phyloP scores from a whole-genome alignment of 257 asterid species.

The Anisodus acutangulus region DNA sequence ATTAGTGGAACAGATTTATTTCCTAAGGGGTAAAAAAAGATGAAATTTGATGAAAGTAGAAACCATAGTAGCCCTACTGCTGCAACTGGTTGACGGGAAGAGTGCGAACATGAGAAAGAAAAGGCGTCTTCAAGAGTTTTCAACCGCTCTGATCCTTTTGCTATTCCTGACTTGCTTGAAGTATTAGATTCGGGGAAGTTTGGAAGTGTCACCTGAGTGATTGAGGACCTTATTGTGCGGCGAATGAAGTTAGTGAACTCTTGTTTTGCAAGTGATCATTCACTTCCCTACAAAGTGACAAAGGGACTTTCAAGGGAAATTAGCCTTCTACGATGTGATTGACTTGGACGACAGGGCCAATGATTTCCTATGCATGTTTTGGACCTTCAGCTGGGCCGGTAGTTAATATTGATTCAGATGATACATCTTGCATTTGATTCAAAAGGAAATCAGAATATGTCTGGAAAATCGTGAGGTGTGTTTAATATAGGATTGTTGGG shows the following conservation, averaged over 20 bases:
- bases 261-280: conserved; percentile 48
- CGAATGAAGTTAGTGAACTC: conserved; percentile 47
- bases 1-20: conserved; percentile 47
- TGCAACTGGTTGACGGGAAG: conserved; percentile 59
- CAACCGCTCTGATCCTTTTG: conserved; percentile 59
- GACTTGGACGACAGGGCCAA: conserved; percentile 61
- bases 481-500: conserved; percentile 16
- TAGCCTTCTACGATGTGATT: conserved; percentile 49
- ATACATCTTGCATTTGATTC: conserved; percentile 26
- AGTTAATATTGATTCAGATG: conserved; percentile 81
- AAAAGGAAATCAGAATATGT: not conserved
- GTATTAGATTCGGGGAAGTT: conserved; percentile 64
- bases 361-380: conserved; percentile 48
- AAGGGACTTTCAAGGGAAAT: conserved; percentile 34
- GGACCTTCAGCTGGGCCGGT: conserved; percentile 51
- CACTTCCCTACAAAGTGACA: conserved; percentile 41
- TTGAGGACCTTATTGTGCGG: conserved; percentile 56
- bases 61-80: conserved; percentile 32
- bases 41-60: conserved; percentile 46
- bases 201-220: conserved; percentile 77
- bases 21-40: conserved; percentile 57
- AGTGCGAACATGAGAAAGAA: conserved; percentile 42
- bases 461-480: not conserved
- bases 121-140: conserved; percentile 37
- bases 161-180: conserved; percentile 40